Evolutionary conservation across 2,329 filamentous ascomycete genomes (phyloP), one percentile per base, ranked within the genome.

Genomic region (Gliomastix tumulicola): DNA sequence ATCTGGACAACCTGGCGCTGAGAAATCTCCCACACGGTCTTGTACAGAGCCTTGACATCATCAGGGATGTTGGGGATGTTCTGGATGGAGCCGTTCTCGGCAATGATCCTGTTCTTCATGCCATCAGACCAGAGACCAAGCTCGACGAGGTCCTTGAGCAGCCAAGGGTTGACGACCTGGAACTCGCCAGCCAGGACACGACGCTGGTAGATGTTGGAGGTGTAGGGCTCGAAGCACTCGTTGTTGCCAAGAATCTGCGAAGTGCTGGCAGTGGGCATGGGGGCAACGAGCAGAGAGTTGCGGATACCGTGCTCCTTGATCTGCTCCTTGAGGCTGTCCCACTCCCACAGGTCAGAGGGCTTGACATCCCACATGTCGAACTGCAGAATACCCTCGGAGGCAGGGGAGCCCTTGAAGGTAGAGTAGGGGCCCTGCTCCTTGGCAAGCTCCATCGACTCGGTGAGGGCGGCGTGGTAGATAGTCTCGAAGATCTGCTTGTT

Each of bases 101-200:
- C 84, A 55, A 98, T 98, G 74, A 98, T 98, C 53, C 92, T 88
- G 74, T 98, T 98, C 82, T 98, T 98, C 92, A 98, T 98, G 69
- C 88, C 88, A 66, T 98, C 90, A 33, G 90, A 96, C 92, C 92
- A 98, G 31, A 98, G 75, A 43, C 92, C 92, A 70, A 96, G 86
- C 57, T 98, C 92, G 49, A 98, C 92, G 21, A 98, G 80, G 54
- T 98, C 92, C 74, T 95, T 96, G 43, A 98, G 79, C 44, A 98
- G 69, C 92, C 92, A 98, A 36, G 92, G 92, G 72, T 98, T 98
- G 62, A 98, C 92, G 37, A 98, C 88, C 69, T 98, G 92, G 80
- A 98, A 98, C 64, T 98, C 92, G 52, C 92, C 92, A 49, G 92
- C 92, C 51, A 98, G 74, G 39, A 98, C 92, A 74, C 92, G 90